These are phyloP conservation scores for Berkeleyomyces rouxiae DNA, from an alignment of 2,329 filamentous ascomycete species.

Conservation along the genomic window DNA sequence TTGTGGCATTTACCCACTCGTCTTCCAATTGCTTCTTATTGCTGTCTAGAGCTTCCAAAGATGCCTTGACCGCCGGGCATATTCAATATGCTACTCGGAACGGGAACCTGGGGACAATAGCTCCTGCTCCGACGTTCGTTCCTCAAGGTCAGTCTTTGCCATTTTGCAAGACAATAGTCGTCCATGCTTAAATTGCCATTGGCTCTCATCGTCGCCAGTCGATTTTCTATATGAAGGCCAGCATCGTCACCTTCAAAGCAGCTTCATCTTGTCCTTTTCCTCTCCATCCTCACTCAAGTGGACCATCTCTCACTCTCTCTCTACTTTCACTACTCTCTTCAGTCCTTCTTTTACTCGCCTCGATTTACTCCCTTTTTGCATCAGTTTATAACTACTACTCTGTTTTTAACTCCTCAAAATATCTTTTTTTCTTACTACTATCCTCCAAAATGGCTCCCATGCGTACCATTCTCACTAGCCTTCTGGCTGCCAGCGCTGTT, in stretches of 20 bases:
- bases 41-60: not conserved
- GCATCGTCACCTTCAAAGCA: not conserved
- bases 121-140: not conserved
- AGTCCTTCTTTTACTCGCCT: not conserved
- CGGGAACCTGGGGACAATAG: not conserved
- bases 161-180: not conserved
- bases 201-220: not conserved
- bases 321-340: not conserved
- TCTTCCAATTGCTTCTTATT: not conserved
- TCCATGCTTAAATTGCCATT: not conserved
- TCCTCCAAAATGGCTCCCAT: conserved; percentile 9
- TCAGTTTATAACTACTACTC: not conserved
- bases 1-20: not conserved
- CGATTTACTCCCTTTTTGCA: not conserved
- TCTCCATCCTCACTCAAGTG: not conserved
- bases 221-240: not conserved
- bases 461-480: conserved; percentile 3
- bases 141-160: not conserved
- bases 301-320: not conserved
- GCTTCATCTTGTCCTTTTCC: not conserved
- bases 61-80: not conserved
- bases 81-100: not conserved
- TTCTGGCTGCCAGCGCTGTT: conserved; percentile 8
- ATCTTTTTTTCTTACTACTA: not conserved
- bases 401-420: too few relatives aligned